Percentiles rank a stretch among this genome's conserved stretches.
Conservation (phyloP, 2,329 filamentous ascomycete genomes). For the Trichoderma gracile region DNA sequence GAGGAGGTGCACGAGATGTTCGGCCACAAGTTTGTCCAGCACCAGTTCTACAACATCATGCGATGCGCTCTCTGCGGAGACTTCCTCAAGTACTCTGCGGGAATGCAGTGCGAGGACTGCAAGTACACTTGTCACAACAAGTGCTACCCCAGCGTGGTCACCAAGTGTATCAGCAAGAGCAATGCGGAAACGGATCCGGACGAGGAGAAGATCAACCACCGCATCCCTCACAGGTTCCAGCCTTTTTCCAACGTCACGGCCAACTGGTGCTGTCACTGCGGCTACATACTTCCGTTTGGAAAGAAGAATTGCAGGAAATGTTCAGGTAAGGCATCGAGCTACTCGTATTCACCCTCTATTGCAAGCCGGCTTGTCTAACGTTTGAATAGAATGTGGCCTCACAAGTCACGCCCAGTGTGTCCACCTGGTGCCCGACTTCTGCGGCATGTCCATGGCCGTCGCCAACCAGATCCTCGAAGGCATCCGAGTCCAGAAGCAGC, state of each 20-base stretch:
- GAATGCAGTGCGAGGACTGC: constrained; percentile 99
- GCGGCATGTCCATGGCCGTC: constrained; percentile 97
- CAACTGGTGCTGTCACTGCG: constrained; percentile 99
- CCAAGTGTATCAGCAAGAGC: constrained; percentile 99
- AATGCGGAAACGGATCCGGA: constrained; percentile 98
- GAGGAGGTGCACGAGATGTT: constrained; percentile 99
- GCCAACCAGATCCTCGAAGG: constrained; percentile 92
- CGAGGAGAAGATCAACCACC: constrained; percentile 99
- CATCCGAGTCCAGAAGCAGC: constrained; percentile 75
- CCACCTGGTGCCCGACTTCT: constrained; percentile 96
- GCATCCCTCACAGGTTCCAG: constrained; percentile 95
- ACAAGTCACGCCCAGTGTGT: constrained; percentile 90
- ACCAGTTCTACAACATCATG: constrained; percentile 99
- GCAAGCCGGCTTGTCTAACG: constrained; percentile 7
- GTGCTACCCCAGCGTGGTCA: constrained; percentile 94
- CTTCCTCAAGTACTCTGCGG: constrained; percentile 96
- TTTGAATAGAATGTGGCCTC: constrained; percentile 73
- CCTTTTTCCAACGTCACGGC: constrained; percentile 97
- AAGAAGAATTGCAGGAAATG: constrained; percentile 95
- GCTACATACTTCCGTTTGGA: constrained; percentile 91
- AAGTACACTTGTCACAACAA: constrained; percentile 99
- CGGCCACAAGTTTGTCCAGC: constrained; percentile 97
- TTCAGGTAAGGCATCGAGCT: constrained; percentile 59
- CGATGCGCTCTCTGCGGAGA: constrained; percentile 96
- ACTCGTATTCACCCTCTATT: constrained; percentile 3